Evolutionary conservation across 2,329 filamentous ascomycete species (phyloP).

Genomic region (Cadophora sp.): DNA sequence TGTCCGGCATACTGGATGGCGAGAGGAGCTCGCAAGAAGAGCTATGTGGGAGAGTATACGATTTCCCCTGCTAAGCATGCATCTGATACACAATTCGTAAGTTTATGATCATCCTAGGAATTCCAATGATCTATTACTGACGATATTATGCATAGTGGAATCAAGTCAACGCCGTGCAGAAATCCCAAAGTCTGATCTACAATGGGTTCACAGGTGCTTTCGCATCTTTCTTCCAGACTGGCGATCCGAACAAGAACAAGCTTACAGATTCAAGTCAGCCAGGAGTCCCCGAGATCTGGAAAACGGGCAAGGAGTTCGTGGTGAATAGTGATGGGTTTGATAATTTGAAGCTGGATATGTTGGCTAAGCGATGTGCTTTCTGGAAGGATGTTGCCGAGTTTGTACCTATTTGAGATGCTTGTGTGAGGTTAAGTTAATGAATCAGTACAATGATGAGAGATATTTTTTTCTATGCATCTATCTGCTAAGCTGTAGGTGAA

Average conservation of each 20-base stretch:
- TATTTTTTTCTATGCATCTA: too few species aligned
- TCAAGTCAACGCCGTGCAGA: conserved; percentile 58
- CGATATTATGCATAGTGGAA: conserved; percentile 57
- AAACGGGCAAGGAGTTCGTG: conserved; percentile 56
- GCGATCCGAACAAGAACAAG: conserved; percentile 64
- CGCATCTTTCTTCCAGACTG: conserved; percentile 65
- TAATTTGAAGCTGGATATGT: conserved; percentile 46
- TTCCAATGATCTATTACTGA: neutral
- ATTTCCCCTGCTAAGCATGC: conserved; percentile 65
- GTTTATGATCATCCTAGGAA: conserved; percentile 32
- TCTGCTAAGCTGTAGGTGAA: neutral
- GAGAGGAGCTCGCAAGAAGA: conserved; percentile 50
- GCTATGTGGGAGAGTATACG: conserved; percentile 65
- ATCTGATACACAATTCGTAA: conserved; percentile 62
- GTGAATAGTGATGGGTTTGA: conserved; percentile 54
- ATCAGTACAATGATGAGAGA: neutral
- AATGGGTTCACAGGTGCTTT: conserved; percentile 64
- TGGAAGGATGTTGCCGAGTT: conserved; percentile 56
- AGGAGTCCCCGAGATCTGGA: conserved; percentile 51
- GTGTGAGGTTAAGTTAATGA: neutral
- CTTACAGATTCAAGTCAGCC: conserved; percentile 53
- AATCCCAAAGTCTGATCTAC: conserved; percentile 60
- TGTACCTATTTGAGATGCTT: conserved; percentile 38
- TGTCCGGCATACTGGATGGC: conserved; percentile 67
- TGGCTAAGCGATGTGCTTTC: conserved; percentile 57